phyloP scores from a whole-genome alignment of 371 early-diverging fungal species.

The Mucor lusitanicus region DNA sequence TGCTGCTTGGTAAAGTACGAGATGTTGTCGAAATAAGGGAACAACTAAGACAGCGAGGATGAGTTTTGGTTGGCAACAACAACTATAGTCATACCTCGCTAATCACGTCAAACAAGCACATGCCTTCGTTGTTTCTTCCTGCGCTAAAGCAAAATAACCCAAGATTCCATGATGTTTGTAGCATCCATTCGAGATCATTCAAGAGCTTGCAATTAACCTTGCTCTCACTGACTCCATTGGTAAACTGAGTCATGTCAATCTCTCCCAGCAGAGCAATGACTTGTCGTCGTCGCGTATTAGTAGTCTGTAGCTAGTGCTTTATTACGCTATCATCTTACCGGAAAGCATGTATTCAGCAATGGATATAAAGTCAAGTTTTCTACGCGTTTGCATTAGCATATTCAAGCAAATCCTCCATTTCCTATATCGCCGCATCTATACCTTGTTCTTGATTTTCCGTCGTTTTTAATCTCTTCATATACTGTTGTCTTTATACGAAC shows the following conservation, averaged over 20 bases:
- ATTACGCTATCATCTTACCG: no score
- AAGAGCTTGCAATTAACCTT: not conserved
- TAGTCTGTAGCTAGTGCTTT: no score
- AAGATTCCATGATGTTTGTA: constrained; percentile 14
- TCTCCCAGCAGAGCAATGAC: not conserved
- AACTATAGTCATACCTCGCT: not conserved
- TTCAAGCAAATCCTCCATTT: not conserved
- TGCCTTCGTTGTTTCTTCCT: constrained; percentile 11
- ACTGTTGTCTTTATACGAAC: constrained; percentile 16
- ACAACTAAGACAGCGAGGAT: not conserved
- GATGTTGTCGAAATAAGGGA: not conserved
- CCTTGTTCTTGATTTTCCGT: constrained; percentile 2
- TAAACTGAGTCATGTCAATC: not conserved
- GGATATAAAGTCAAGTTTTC: constrained; percentile 10
- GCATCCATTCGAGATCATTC: constrained; percentile 14
- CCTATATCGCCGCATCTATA: not conserved
- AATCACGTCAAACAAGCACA: constrained; percentile 1
- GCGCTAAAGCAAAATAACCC: constrained; percentile 18
- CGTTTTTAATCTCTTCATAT: constrained; percentile 7
- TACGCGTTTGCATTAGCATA: not conserved
- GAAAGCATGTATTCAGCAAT: constrained; percentile 4
- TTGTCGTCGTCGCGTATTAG: no score
- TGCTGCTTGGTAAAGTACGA: constrained; percentile 3
- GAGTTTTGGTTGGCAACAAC: not conserved
- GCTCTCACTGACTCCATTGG: not conserved